These are phyloP conservation scores for Ulmus americana DNA, from an alignment of 331 rosid genomes.

Conservation along the genomic window DNA sequence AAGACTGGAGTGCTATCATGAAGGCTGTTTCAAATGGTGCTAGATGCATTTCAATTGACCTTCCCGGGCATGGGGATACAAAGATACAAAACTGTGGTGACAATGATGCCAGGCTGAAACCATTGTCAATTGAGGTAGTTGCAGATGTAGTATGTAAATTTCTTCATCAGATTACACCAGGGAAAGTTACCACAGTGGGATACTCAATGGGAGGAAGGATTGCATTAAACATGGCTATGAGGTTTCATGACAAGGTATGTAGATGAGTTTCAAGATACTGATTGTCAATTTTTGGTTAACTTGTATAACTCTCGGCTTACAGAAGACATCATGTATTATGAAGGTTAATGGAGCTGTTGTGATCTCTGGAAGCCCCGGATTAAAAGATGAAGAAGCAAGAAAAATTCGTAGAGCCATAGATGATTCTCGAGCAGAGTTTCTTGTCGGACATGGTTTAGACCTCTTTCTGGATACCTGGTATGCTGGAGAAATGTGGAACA, in stretches of 20 bases:
- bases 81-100: conserved; percentile 27
- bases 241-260: conserved; percentile 54
- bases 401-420: conserved; percentile 72
- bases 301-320: background rate
- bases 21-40: conserved; percentile 68
- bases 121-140: conserved; percentile 57
- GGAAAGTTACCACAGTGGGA: conserved; percentile 66
- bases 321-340: conserved; percentile 19
- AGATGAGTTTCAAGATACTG: conserved; percentile 13
- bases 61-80: conserved; percentile 89
- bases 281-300: conserved; percentile 11
- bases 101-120: conserved; percentile 25
- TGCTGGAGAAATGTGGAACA: conserved; percentile 69
- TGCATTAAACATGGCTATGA: conserved; percentile 73
- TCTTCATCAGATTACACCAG: conserved; percentile 46
- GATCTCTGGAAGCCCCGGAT: conserved; percentile 88
- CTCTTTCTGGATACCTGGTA: conserved; percentile 73
- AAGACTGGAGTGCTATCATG: conserved; percentile 85
- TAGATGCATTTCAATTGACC: conserved; percentile 83
- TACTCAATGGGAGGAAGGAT: conserved; percentile 96
- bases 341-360: conserved; percentile 72
- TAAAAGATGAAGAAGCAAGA: conserved; percentile 58
- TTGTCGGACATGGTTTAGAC: conserved; percentile 57
- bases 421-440: conserved; percentile 59
- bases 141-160: conserved; percentile 45